Evolutionary conservation across 2,329 filamentous ascomycete species (phyloP), one percentile per base, ranked within the genome.

Genomic region (Aspergillus jensenii): DNA sequence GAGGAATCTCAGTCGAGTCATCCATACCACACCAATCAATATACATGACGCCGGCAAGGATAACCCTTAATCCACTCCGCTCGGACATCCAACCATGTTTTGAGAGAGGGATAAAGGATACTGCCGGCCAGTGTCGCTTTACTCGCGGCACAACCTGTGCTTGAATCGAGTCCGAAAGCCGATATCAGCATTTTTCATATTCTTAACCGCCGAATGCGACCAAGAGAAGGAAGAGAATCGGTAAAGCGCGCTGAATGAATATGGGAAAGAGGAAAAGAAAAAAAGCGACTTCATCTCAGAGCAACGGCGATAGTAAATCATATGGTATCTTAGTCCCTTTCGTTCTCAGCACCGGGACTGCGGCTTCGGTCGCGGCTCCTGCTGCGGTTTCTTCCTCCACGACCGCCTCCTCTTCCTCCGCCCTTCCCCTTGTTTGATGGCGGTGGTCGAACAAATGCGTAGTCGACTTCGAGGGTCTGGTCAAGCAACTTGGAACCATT

Each of bases 391-490:
- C 75, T 59, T 46, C 68, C 71, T 45, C 74, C 76, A 50, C 74
- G 72, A 11, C 67, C 73, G 41, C 71, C 78, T 64, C 83, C 83
- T 46, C 64, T 71, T 25, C 64, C 71, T 25, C 71, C 73, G 48
- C 64, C 70, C 56, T 79, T 78, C 31, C 70, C 72, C 64, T 80
- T 80, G 60, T 70, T 71, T 5, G 76, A 77, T 44, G 80, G 75
- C 6, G 79, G 82, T n/a, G 85, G 85, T 48, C 86, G 79, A 52
- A 88, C 86, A 67, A 88, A 88, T 2, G 85, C 86, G 64, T 84
- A 88, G 71, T 88, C 86, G 46, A 88, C 86, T 14, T 76, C 74
- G 59, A 88, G 79, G n/a, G 84, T 86, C 73, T 88, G 85, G 61
- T 88, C 86, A 27, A 88, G 82, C 50, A 88, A 73, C 70, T 87